A percentile compares a stretch with the other conserved stretches of the same genome.
phyloP scores from a whole-genome alignment of 371 early-diverging fungal genomes.

The Lichtheimia hyalospora region DNA sequence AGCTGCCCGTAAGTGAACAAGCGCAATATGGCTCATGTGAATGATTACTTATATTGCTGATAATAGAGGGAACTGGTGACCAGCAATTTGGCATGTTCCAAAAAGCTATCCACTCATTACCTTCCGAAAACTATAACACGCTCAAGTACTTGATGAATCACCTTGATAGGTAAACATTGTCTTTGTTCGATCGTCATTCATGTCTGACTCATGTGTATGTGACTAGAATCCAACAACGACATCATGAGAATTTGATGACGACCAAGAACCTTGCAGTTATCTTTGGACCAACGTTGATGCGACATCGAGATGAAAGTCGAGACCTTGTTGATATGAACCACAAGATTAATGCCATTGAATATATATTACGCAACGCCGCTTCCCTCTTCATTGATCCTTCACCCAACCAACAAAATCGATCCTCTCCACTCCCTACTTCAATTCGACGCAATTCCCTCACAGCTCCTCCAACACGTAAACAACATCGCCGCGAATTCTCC shows the following conservation, averaged over 20 bases:
- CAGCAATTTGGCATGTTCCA: constrained; percentile 29
- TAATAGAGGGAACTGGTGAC: constrained; percentile 1
- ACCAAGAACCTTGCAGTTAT: constrained; percentile 89
- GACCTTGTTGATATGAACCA: constrained; percentile 81
- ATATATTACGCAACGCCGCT: constrained; percentile 49
- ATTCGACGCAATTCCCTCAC: constrained; percentile 10
- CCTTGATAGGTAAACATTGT: not conserved
- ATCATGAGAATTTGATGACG: constrained; percentile 81
- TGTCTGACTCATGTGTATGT: too few relatives aligned
- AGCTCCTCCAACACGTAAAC: not conserved
- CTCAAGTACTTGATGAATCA: constrained; percentile 25
- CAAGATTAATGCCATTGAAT: constrained; percentile 76
- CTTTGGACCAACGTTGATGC: constrained; percentile 91
- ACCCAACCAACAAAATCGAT: constrained; percentile 13
- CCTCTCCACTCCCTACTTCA: constrained; percentile 14
- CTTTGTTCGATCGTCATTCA: too few relatives aligned
- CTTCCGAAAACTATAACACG: constrained; percentile 43
- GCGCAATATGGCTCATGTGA: not conserved
- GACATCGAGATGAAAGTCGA: constrained; percentile 58
- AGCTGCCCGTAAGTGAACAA: constrained; percentile 50
- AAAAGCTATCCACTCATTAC: constrained; percentile 31
- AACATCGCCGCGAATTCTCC: constrained; percentile 31
- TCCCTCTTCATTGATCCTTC: constrained; percentile 23
- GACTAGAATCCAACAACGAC: constrained; percentile 53
- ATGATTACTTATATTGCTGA: too few relatives aligned